Base-by-base conservation (phyloP, 2,329 filamentous ascomycete genomes). In the Aspergillus spinulosporus region DNA sequence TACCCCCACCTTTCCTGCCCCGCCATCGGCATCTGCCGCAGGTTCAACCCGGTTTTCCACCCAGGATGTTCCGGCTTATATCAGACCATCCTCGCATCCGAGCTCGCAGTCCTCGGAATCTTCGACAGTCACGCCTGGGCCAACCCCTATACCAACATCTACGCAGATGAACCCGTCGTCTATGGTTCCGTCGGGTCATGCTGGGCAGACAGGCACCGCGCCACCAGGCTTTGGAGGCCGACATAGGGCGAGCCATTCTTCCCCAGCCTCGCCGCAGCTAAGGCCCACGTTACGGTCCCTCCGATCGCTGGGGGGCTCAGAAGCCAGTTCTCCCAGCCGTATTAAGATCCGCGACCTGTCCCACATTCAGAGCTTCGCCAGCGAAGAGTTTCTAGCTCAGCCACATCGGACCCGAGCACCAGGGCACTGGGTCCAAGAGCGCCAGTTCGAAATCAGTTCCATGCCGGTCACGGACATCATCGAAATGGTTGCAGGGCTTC, bases 401-500 rank as follows among this genome's bases (percentile, higher is more conserved):
- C 82, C 75, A 72, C 82, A 76, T 39, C 68, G 73, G 45, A 74
- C 75, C 39, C 73, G 64, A 40, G 58, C 76, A 60, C 72, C 76
- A 44, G 69, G 74, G 34, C 71, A 76, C 64, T 76, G 76, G 60
- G 67, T 74, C 32, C 78, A 80, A 52, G 82, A 84, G 58, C 81
- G 82, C 54, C 84, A 87, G 70, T 99, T 96, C 72, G 94, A 97
- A 74, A 97, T 99, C 66, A 97, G 92, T 76, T 89, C 86, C 52
- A 97, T 99, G 93, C 94, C 94, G 51, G 95, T 97, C 54, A 86
- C 88, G 62, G 93, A 99, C 70, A 90, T 99, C 64, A 99, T 99
- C 70, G 93, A 97, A 74, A 97, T 99, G 94, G 94, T 99, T 3
- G 94, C 94, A 3, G 94, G 92, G 5, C 82, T 99, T 26, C 80